Percentiles rank a stretch among this genome's conserved stretches.
Evolutionary conservation across 805 yeast species (phyloP).

Genomic region (Ogataea sp.): DNA sequence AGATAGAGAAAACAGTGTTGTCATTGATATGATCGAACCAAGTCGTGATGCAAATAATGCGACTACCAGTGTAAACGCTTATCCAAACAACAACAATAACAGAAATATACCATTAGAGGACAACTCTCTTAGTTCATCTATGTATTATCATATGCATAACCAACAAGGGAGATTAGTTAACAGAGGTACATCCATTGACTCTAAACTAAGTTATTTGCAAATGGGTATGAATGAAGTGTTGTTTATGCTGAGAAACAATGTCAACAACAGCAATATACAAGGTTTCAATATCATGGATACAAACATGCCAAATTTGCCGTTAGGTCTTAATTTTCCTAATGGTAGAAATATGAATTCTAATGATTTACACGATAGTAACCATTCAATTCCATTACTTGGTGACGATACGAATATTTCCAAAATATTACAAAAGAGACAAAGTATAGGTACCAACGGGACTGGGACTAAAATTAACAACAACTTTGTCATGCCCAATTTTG

Average conservation of each 20-base stretch:
- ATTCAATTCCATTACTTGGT: background rate
- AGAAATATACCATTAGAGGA: background rate
- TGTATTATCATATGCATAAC: background rate
- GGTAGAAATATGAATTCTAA: background rate
- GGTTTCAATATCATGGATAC: background rate
- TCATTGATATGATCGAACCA: background rate
- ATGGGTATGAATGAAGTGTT: constrained; percentile 29
- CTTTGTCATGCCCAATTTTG: no score
- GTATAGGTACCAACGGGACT: no score
- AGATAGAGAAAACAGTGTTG: constrained; percentile 5
- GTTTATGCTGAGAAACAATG: constrained; percentile 12
- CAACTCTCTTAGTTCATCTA: background rate
- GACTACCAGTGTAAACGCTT: background rate
- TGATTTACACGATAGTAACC: background rate
- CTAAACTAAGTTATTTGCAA: constrained; percentile 26
- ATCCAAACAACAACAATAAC: background rate
- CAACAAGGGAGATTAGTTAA: background rate
- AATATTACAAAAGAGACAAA: background rate
- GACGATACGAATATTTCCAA: background rate
- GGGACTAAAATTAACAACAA: no score
- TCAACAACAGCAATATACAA: background rate
- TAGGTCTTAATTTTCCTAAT: background rate
- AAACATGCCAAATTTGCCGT: background rate
- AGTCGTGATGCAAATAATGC: background rate
- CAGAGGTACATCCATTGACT: constrained; percentile 5